Evolutionary conservation across 2,329 filamentous ascomycete species (phyloP), one percentile per base, ranked within the genome.

Genomic region (Verticillium tricorpus): DNA sequence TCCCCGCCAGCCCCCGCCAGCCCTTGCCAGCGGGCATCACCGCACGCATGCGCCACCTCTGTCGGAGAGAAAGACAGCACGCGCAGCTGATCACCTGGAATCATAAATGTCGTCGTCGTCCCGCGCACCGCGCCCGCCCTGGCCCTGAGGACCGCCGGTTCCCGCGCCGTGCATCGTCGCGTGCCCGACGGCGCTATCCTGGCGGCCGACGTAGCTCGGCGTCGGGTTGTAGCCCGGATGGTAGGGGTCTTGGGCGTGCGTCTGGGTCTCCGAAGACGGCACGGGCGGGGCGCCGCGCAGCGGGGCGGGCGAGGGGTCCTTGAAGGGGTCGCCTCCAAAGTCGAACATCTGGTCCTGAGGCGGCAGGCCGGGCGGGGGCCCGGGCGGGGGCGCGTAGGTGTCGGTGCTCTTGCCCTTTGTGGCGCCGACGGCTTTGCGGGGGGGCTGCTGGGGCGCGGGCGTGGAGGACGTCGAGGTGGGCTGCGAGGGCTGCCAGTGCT

Each of bases 161-260:
- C 50, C 50, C 25, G 50, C 50, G 8, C 76, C 78, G 57, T 78
- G 76, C 78, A 78, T 79, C 9, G 73, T 66, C 62, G 77, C 68
- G 67, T 78, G 78, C 45, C 73, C 76, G 52, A 75, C 60, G 22
- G 76, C 76, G 61, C 77, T 78, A 17, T 79, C 76, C 65, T 79
- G 77, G 39, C 76, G 70, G 54, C 70, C 71, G 2, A 72, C 52
- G 58, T 77, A 77, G 65, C 74, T 75, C 31, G 69, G 69, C 17
- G 72, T 75, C 59, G 64, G 55, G 56, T 61, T 64, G 64, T 70
- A 71, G 22, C 77, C 76, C 2, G 77, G 76, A 57, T 78, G 72
- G 64, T 74, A 79, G 6, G 76, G 73, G 62, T 80, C 77, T 25
- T 67, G 66, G 5, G 70, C 68, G 34, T 75, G 67, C 3, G 71